Base-by-base conservation (phyloP, 169 alveolate species). In the Plasmodium malariae region DNA sequence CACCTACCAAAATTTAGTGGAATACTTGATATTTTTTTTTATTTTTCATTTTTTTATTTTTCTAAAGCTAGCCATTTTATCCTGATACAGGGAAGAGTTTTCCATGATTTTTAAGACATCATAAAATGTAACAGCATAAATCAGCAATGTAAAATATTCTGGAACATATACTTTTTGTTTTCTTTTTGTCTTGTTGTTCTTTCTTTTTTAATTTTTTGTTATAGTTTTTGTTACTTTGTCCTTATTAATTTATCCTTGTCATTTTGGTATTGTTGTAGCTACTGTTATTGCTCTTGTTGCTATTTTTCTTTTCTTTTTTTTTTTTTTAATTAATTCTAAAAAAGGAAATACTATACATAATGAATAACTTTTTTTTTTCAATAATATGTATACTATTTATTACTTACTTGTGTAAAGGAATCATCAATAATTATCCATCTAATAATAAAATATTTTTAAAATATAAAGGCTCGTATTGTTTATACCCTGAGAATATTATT, bases 401-500 rank as follows among this genome's bases (percentile, higher is more conserved):
- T 6, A 21, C 78, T 26, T 57, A 45, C 28, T 62, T 78, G 2
- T 55, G 67, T 19, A 48, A 65, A 4, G 68, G 69, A 43, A 54
- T 21, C 43, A 26, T 11, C 30, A 36, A 54, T 32, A 45, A 78
- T 17, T 37, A 63, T 63, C 26, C 70, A 12, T 67, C 73, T 60
- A 45, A 69, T 49, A 74, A 51, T 17, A 48, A 69, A 37, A 45
- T 83, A 49, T 83, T 83, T 68, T 71, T 83, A 43, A 83, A 83
- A 72, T n/a, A 83, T 60, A 83, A 83, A 67, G 86, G 57, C 45
- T 32, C 69, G 1, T 68, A 68, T 71, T 83, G 91, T 72, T 40
- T 83, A 83, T 83, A 83, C 40, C 74, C 91, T 30, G 80, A 83
- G 68, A 83, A 83, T 59, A 30, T 69, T 68, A 83, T 83, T 24